Conservation (phyloP, 176 grass and related monocot genomes). For the Raddia guianensis region DNA sequence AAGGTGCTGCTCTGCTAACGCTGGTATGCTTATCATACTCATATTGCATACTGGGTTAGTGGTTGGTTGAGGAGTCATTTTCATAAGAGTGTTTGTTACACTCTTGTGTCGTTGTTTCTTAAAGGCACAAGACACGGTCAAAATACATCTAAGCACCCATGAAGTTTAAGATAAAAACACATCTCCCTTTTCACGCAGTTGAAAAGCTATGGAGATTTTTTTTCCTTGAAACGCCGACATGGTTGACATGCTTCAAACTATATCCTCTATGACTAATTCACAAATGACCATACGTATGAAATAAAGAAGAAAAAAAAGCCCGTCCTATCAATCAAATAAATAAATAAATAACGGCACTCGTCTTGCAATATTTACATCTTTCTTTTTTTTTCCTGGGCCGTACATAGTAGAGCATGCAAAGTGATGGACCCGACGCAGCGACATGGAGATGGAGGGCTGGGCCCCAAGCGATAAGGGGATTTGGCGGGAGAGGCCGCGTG, state of each 20-base stretch:
- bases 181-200: neutral
- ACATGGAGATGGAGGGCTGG: neutral
- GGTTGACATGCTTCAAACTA: neutral
- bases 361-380: too few relatives aligned
- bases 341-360: neutral
- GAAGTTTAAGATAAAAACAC: neutral
- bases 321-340: neutral
- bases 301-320: neutral
- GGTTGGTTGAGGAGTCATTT: conserved; percentile 10
- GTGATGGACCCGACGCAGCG: too few relatives aligned
- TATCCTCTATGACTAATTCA: neutral
- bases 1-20: neutral
- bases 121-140: neutral
- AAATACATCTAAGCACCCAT: neutral
- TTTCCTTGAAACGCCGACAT: neutral
- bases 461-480: conserved; percentile 49
- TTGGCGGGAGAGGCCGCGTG: conserved; percentile 22
- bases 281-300: too few relatives aligned
- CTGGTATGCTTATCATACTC: neutral
- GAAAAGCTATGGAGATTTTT: neutral
- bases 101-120: neutral
- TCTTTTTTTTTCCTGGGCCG: neutral
- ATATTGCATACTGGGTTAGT: neutral
- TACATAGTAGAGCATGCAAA: too few relatives aligned
- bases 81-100: neutral